These are phyloP conservation scores for Sarocladiaceae sp. DNA, from an alignment of 2,329 filamentous ascomycete genomes.

Conservation along the genomic window DNA sequence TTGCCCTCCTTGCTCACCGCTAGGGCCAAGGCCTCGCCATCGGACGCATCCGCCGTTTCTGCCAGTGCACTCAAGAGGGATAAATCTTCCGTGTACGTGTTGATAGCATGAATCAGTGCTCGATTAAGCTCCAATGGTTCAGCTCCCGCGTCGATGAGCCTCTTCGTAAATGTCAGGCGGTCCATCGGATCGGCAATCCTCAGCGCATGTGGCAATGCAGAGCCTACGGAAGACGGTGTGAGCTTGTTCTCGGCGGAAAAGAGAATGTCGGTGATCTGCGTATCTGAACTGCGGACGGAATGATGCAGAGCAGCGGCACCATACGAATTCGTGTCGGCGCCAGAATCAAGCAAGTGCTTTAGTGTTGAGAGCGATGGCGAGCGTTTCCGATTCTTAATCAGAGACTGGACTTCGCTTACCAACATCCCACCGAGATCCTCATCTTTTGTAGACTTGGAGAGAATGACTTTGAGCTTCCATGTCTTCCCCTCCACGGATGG, in stretches of 20 bases:
- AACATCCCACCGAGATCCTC: slow-evolving; percentile 42
- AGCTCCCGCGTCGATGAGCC: slow-evolving; percentile 45
- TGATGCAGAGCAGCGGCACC: slow-evolving; percentile 47
- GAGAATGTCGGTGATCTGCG: slow-evolving; percentile 44
- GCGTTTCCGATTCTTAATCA: slow-evolving; percentile 32
- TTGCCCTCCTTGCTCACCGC: slow-evolving; percentile 41
- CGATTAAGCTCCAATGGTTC: slow-evolving; percentile 43
- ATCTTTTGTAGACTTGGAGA: slow-evolving; percentile 38
- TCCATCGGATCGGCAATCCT: slow-evolving; percentile 47
- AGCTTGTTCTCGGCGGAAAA: slow-evolving; percentile 33
- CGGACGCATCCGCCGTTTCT: slow-evolving; percentile 41
- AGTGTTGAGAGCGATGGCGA: slow-evolving; percentile 39
- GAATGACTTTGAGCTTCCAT: slow-evolving; percentile 43
- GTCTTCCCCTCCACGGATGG: slow-evolving; percentile 42
- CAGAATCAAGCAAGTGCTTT: slow-evolving; percentile 42
- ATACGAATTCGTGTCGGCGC: slow-evolving; percentile 51
- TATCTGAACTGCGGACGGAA: slow-evolving; percentile 43
- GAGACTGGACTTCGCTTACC: slow-evolving; percentile 44
- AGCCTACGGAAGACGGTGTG: slow-evolving; percentile 38
- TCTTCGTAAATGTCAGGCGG: slow-evolving; percentile 45
- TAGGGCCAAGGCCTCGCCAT: slow-evolving; percentile 43
- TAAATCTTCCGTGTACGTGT: slow-evolving; percentile 42
- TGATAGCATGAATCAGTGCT: slow-evolving; percentile 48
- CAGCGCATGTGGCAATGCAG: slow-evolving; percentile 48
- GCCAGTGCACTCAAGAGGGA: slow-evolving; percentile 43